Conservation (phyloP, 257 asterid species). For the Oldenlandia corymbosa region DNA sequence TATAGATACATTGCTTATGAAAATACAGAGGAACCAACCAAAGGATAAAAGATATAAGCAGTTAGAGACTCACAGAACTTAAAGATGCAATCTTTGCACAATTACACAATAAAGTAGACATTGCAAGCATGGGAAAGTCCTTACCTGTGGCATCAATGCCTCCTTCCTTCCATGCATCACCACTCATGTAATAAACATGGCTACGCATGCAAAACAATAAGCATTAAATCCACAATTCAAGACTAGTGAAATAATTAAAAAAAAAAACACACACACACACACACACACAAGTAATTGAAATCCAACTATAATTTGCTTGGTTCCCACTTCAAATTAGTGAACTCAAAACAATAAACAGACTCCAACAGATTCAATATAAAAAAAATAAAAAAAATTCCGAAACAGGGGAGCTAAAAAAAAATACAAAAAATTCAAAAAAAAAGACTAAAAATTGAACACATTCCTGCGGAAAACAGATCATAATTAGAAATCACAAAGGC, state of each 20-base stretch:
- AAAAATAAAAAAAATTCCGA: neutral
- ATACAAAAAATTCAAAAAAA: neutral
- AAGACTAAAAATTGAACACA: neutral
- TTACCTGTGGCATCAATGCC: slow-evolving; percentile 99
- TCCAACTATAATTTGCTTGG: neutral
- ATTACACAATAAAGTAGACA: neutral
- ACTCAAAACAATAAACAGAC: neutral
- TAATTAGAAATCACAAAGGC: neutral
- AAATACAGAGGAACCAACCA: neutral
- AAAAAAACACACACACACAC: no score
- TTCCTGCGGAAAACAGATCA: neutral
- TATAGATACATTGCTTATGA: neutral
- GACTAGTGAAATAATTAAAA: neutral
- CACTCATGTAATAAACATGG: slow-evolving; percentile 99
- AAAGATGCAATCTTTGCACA: neutral
- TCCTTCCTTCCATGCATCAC: slow-evolving; percentile 99
- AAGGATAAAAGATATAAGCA: neutral
- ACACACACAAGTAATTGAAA: neutral
- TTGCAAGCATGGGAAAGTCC: slow-evolving; percentile 23
- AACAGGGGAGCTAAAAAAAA: neutral
- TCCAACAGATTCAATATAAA: neutral
- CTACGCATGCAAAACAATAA: slow-evolving; percentile 42
- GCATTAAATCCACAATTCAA: slow-evolving; percentile 14
- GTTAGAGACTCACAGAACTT: neutral
- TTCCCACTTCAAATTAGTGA: neutral